Percentiles rank a stretch among this genome's conserved stretches.
Conservation (phyloP, 2,329 filamentous ascomycete genomes). For the Alternaria rosae region DNA sequence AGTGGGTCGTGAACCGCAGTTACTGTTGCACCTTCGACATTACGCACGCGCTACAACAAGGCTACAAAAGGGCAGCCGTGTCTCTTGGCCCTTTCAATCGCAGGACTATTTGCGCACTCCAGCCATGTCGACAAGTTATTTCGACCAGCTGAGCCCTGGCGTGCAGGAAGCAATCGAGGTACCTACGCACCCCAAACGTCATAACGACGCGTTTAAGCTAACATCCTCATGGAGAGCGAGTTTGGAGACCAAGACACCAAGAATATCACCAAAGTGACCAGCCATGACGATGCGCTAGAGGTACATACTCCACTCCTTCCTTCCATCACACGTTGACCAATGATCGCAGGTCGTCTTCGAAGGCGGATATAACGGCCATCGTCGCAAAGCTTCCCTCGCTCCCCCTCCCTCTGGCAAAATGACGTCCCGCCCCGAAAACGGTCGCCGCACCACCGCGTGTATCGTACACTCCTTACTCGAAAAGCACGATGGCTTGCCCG, state of each 20-base stretch:
- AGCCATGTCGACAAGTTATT: slow-evolving; percentile 33
- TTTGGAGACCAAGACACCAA: slow-evolving; percentile 35
- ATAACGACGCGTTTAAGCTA: slow-evolving; percentile 35
- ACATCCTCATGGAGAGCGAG: slow-evolving; percentile 47
- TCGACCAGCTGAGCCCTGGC: slow-evolving; percentile 24
- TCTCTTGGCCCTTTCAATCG: slow-evolving; percentile 3
- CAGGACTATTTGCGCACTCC: background rate
- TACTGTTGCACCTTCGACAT: slow-evolving; percentile 11
- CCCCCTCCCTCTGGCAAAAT: slow-evolving; percentile 40
- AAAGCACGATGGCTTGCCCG: slow-evolving; percentile 48
- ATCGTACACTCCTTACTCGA: slow-evolving; percentile 68
- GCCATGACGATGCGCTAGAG: slow-evolving; percentile 53
- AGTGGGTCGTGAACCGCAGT: slow-evolving; percentile 15
- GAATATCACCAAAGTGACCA: slow-evolving; percentile 37
- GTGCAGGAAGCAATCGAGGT: slow-evolving; percentile 36
- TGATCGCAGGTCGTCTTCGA: slow-evolving; percentile 63
- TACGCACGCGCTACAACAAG: slow-evolving; percentile 9
- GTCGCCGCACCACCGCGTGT: slow-evolving; percentile 60
- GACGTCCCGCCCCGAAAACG: slow-evolving; percentile 45
- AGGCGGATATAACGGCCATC: slow-evolving; percentile 56
- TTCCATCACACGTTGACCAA: slow-evolving; percentile 8
- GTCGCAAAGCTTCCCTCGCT: slow-evolving; percentile 68
- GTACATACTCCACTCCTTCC: slow-evolving; percentile 28
- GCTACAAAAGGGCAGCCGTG: slow-evolving; percentile 10
- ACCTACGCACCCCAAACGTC: slow-evolving; percentile 24